Base-by-base conservation (phyloP, 495 filamentous ascomycete genomes). In the Trichoderma parareesei region DNA sequence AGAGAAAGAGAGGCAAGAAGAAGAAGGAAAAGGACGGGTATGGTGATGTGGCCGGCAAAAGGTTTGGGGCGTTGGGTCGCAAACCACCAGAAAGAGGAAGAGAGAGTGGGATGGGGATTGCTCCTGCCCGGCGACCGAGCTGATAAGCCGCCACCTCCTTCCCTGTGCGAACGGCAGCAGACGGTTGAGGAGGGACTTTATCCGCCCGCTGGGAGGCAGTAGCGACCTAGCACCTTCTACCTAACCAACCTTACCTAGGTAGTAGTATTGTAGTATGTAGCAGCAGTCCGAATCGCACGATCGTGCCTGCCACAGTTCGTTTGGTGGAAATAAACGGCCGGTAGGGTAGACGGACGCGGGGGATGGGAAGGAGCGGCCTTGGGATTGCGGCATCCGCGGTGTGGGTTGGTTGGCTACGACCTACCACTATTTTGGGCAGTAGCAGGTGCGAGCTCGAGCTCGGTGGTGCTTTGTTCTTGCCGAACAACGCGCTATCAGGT, bases 1-100 rank as follows among this genome's bases (percentile, higher is more conserved):
- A 18, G 20, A 55, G 27, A 55, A n/a, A 55, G 20, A 55, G 48
- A 27, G 48, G 3, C 6, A 18, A 18, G 27, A 55, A 33, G 48
- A 55, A 20, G 48, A 18, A 27, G 27, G 27, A 27, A 27, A 27
- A 27, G 2, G 27, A 27, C 27, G 48, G 48, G 48, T 55, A 20
- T 55, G 48, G 48, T 18, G 20, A 55, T 55, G 18, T 18, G 27
- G 48, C 48, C 48, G 48, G 48, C 48, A 57, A 57, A 57, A 37
- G 33, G 20, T 57, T 33, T 6, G 40, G 53, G 37, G 53, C 53
- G 2, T 2, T 27, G 27, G 27, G 27, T 27, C 27, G 27, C 27
- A 27, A 27, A 27, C 27, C 27, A 27, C 27, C 27, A 27, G 27
- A 27, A 27, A 27, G 27, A 27, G 20, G 16, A 18, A 57, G 53